These are phyloP conservation scores for Takashimella tepidaria DNA, from an alignment of 1,284 basidiomycete species.

Conservation along the genomic window DNA sequence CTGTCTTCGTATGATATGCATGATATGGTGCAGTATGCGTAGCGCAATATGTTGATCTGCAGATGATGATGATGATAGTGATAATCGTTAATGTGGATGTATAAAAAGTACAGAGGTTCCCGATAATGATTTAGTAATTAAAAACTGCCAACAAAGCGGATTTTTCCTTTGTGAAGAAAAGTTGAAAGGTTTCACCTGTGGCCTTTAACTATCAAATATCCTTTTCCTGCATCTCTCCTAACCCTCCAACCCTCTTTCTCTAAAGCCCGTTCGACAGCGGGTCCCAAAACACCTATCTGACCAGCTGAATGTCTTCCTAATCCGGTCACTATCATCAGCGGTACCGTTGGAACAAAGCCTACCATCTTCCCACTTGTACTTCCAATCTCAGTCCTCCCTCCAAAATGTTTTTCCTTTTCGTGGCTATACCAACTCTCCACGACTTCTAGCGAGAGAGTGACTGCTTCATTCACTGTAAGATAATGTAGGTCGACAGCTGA, in stretches of 20 bases:
- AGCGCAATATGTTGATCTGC: too few relatives aligned
- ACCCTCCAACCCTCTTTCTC: constrained; percentile 35
- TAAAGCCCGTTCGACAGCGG: constrained; percentile 33
- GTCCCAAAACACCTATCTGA: constrained; percentile 38
- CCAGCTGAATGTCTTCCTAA: constrained; percentile 43
- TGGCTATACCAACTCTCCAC: constrained; percentile 26
- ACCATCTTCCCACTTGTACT: constrained; percentile 61
- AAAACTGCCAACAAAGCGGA: not conserved
- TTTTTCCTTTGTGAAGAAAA: not conserved
- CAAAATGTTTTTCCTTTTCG: constrained; percentile 56
- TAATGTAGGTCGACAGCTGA: constrained; percentile 38
- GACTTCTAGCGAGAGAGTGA: constrained; percentile 27
- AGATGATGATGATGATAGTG: too few relatives aligned
- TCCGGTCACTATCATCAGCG: constrained; percentile 38
- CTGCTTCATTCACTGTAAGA: constrained; percentile 37
- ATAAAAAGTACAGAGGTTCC: not conserved
- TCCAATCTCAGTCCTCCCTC: constrained; percentile 68
- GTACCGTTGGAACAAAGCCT: constrained; percentile 1
- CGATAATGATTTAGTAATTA: not conserved
- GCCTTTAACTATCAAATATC: constrained; percentile 39
- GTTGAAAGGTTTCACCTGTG: constrained; percentile 4
- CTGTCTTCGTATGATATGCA: too few relatives aligned
- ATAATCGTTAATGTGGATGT: too few relatives aligned
- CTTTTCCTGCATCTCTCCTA: constrained; percentile 30
- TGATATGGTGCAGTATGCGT: too few relatives aligned